phyloP scores from a whole-genome alignment of 176 grass and related monocot species.

The Chrysopogon serrulatus region DNA sequence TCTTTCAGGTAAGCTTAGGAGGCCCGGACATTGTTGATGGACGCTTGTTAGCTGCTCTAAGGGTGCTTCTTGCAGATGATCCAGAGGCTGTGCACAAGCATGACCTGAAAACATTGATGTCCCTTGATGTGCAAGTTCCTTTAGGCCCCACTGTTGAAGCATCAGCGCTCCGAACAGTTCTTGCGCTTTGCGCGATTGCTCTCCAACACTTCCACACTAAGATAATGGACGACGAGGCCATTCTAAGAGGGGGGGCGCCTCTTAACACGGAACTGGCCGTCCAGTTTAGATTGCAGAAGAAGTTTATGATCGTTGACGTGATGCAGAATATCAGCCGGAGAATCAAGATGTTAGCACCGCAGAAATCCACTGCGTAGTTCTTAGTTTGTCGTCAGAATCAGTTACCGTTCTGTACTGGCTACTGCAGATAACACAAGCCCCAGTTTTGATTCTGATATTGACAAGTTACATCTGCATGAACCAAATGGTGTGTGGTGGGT shows the following conservation, averaged over 20 bases:
- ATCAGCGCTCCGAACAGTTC: constrained; percentile 58
- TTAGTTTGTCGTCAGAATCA: not conserved
- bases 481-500: not conserved
- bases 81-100: constrained; percentile 32
- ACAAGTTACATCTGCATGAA: not conserved
- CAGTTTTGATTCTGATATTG: constrained; percentile 3
- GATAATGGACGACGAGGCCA: constrained; percentile 86
- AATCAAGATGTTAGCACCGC: constrained; percentile 53
- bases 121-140: constrained; percentile 37
- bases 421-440: not conserved
- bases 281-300: constrained; percentile 91
- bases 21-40: constrained; percentile 66
- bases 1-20: constrained; percentile 68
- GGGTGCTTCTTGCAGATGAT: constrained; percentile 58
- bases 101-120: constrained; percentile 68
- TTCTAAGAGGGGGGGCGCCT: constrained; percentile 46
- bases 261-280: constrained; percentile 63
- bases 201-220: constrained; percentile 89
- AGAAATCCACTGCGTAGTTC: constrained; percentile 32
- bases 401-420: not conserved
- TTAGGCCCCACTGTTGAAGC: constrained; percentile 53
- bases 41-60: constrained; percentile 77
- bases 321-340: constrained; percentile 71
- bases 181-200: constrained; percentile 68
- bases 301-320: constrained; percentile 64